Base-by-base conservation (phyloP, 352 stramenopile genomes). In the Pythium phragmitis region DNA sequence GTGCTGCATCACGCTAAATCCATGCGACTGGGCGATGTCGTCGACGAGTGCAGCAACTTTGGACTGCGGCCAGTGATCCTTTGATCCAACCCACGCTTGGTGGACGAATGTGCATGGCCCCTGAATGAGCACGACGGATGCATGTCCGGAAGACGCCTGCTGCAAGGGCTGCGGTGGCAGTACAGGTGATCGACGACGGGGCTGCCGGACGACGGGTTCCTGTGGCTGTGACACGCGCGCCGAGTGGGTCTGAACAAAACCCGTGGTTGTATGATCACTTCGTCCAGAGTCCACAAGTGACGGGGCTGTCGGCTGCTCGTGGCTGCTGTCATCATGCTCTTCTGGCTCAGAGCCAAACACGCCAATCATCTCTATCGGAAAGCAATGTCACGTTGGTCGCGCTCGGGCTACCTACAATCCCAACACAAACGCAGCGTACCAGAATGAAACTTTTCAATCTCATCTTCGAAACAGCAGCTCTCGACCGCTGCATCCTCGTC, bases 281-380 rank as follows among this genome's bases (percentile, higher is more conserved):
- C 26, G 26, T 30, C 26, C 26, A 30, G 26, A 30, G 26, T 30
- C 26, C 26, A 30, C 26, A 30, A 5, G 26, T 30, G 26, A 30
- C 26, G 26, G 26, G 8, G 12, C 19, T 34, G 21, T 4, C 42
- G 39, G 23, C 8, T 51, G 30, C 21, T 28, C 21, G 53, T 50
- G n/a, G 7, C 49, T 67, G 11, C 67, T 61, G 7, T 47, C 70
- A 16, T 68, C 52, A 43, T 81, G 70, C 36, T 83, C 69, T n/a
- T 71, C 65, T 16, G 77, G 65, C 33, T 79, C 65, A 30, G 79
- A 73, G 5, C 79, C 77, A 64, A 88, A 88, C 13, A 88, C 58
- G 1, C 23, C 65, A 17, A 70, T 70, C 73, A 86, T 81, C 46
- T 85, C 79, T 88, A 43, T 49, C 7, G 34, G 34, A 39, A 39